Conservation (phyloP, 2,329 filamentous ascomycete species). For the Alternaria gansuensis region DNA sequence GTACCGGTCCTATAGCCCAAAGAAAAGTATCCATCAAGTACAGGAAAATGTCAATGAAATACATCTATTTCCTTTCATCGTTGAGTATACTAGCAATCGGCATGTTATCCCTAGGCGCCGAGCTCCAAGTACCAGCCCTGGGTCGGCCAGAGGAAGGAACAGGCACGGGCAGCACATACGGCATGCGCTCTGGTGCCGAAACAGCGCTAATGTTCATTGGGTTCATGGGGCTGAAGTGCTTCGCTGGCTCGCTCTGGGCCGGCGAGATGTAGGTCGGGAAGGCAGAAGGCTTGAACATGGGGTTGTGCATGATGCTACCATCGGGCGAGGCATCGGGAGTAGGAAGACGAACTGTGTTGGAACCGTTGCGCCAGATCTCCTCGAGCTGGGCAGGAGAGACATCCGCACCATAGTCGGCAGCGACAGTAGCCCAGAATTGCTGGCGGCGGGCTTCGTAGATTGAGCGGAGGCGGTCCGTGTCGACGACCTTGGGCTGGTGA, state of each 20-base stretch:
- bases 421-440: slow-evolving; percentile 77
- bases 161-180: slow-evolving; percentile 51
- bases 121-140: slow-evolving; percentile 50
- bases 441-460: slow-evolving; percentile 75
- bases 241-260: slow-evolving; percentile 41
- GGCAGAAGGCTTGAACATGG: slow-evolving; percentile 39
- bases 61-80: slow-evolving; percentile 47
- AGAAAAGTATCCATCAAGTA: slow-evolving; percentile 14
- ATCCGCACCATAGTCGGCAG: slow-evolving; percentile 73
- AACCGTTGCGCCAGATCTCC: slow-evolving; percentile 67
- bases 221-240: slow-evolving; percentile 47
- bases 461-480: slow-evolving; percentile 72
- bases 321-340: slow-evolving; percentile 53
- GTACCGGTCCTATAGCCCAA: slow-evolving; percentile 8
- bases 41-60: neutral
- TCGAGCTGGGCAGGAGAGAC: slow-evolving; percentile 71
- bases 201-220: slow-evolving; percentile 43
- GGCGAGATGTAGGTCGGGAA: slow-evolving; percentile 47
- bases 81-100: slow-evolving; percentile 53
- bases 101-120: slow-evolving; percentile 50
- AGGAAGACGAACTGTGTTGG: slow-evolving; percentile 46
- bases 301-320: slow-evolving; percentile 50
- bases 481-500: slow-evolving; percentile 61
- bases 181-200: slow-evolving; percentile 48
- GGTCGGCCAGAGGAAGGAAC: slow-evolving; percentile 46